Base-by-base conservation (phyloP, 2,329 filamentous ascomycete species). In the Annulohypoxylon truncatum region DNA sequence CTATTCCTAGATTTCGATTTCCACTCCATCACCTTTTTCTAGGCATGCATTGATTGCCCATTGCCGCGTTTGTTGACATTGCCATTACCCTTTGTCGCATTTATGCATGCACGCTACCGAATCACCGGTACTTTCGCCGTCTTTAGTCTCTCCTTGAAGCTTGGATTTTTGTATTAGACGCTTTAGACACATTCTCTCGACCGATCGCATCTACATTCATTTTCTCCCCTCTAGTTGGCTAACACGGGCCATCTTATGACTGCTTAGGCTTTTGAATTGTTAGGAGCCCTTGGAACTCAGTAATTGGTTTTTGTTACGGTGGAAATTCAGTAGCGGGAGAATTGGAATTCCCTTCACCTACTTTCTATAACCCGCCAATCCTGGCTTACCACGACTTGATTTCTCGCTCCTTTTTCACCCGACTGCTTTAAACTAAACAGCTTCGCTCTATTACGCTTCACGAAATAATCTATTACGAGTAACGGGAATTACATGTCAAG, bases 1-100 rank as follows among this genome's bases (percentile, higher is more conserved):
- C 46, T 50, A 50, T 64, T 52, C 50, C 15, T 40, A 35, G 42
- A 40, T 64, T 50, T 51, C 15, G 47, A 35, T 38, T 7, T 38
- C n/a, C n/a, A 38, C 18, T 38, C 54, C 46, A 38, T 66, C 61
- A 53, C 46, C 53, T 62, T 46, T 56, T 47, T 48, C 62, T 61
- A 40, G 62, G 47, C 65, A 63, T 69, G 66, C 67, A 69, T 71
- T 69, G 67, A 68, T 66, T 68, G 64, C 42, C 42, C 61, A 54
- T 66, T 68, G 58, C 67, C 62, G 61, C 66, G 57, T 69, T 68
- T 68, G 62, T 70, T 70, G 66, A 68, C 65, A 64, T 50, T 50
- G 38, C 38, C 29, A 28, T 54, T 48, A n/a, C 24, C 54, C 26
- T 46, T 57, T 61, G 55, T 63, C 62, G 62, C 66, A 68, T 68